Base-by-base conservation (phyloP, 805 yeast genomes). In the Torulaspora franciscae region DNA sequence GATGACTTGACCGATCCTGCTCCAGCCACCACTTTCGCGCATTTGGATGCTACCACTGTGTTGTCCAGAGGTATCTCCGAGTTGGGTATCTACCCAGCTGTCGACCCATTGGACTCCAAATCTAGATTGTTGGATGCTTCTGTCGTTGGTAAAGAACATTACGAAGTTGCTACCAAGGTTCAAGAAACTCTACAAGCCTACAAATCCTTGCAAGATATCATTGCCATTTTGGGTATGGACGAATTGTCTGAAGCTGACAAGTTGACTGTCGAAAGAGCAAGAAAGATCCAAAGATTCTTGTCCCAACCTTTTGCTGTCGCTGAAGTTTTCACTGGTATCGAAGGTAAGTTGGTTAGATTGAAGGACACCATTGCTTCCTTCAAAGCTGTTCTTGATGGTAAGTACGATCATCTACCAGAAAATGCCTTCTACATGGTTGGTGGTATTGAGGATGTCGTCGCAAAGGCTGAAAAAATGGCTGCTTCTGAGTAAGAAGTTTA, bases 1-100 rank as follows among this genome's bases (percentile, higher is more conserved):
- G 99, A 91, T 86, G 99, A 91, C 80, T 88, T 91, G 83, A 91
- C 99, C 58, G 99, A 91, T 80, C 99, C 99, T 75, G 99, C 99
- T 68, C 99, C 97, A 70, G 99, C 99, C 65, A 91, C 99, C 71
- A 91, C 99, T 65, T 91, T 91, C 74, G 99, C 99, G 68, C 99
- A 91, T 75, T 90, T 91, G 83, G 99, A 91, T 73, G 99, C 99
- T 71, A 91, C 99, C 72, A 91, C 99, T 69, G 99, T 93, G 75
- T 86, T 93, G 81, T 90, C 98, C 65, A 89, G 99, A 83, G 90
- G 96, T 82, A 93, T 93, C 71, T 93, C 99, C 53, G 99, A 93
- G 81, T 82, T 93, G 75, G 98, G 98, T 90, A 93, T 93, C 74
- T 93, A 93, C 89, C 99, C 99, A 72, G 99, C 99, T 70, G 99